Percentiles rank a stretch among this genome's conserved stretches.
Conservation (phyloP, 2,329 filamentous ascomycete species). For the Eurotiales sp. region DNA sequence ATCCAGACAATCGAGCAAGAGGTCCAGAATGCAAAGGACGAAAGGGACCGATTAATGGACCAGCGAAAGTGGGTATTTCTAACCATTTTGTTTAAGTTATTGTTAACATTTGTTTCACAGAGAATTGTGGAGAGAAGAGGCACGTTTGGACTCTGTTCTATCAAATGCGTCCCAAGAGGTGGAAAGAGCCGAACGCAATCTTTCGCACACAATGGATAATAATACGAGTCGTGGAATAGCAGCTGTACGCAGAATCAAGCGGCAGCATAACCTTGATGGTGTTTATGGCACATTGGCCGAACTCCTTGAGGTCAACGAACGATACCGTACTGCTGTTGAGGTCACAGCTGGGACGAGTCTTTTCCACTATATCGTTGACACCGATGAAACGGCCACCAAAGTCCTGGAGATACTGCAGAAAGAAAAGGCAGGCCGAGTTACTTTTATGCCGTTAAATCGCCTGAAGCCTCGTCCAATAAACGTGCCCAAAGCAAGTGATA, state of each 20-base stretch:
- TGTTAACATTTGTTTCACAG: slow-evolving; percentile 19
- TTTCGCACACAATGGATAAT: slow-evolving; percentile 84
- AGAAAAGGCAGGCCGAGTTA: slow-evolving; percentile 78
- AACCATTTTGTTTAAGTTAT: neutral
- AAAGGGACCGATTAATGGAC: slow-evolving; percentile 74
- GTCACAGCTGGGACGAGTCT: slow-evolving; percentile 88
- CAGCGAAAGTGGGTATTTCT: slow-evolving; percentile 64
- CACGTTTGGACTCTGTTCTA: slow-evolving; percentile 76
- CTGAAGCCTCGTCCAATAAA: slow-evolving; percentile 68
- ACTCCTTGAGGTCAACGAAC: slow-evolving; percentile 79
- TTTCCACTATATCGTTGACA: slow-evolving; percentile 95
- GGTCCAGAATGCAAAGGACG: slow-evolving; percentile 72
- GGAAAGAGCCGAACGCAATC: slow-evolving; percentile 69
- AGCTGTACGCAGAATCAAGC: slow-evolving; percentile 78
- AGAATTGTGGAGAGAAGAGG: slow-evolving; percentile 81
- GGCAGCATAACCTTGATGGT: slow-evolving; percentile 73
- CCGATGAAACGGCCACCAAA: slow-evolving; percentile 77
- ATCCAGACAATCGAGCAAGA: slow-evolving; percentile 69
- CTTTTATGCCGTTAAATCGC: slow-evolving; percentile 89
- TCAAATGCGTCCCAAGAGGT: slow-evolving; percentile 72
- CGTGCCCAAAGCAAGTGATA: slow-evolving; percentile 80
- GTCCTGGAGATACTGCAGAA: slow-evolving; percentile 76
- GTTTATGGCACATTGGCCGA: slow-evolving; percentile 92
- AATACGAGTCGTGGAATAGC: slow-evolving; percentile 82
- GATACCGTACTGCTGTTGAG: slow-evolving; percentile 84